Percentiles rank a stretch among this genome's conserved stretches.
phyloP scores from a whole-genome alignment of 257 asterid genomes.

The Capsicum pubescens region DNA sequence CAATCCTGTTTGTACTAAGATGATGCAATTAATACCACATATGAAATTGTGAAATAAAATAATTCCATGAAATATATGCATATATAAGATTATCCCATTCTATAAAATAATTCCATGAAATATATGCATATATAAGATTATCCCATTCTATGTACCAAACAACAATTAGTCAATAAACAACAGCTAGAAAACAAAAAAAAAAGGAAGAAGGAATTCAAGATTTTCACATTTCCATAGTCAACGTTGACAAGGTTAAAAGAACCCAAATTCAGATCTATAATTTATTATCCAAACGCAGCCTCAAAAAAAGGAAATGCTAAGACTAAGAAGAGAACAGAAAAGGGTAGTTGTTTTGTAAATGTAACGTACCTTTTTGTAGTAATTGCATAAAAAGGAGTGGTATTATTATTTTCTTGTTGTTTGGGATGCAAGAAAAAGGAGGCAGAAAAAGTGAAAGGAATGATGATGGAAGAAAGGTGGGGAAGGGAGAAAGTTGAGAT shows the following conservation, averaged over 20 bases:
- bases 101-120: too few relatives aligned
- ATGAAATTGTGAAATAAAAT: too few relatives aligned
- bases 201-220: background rate
- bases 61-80: background rate
- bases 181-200: background rate
- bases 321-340: background rate
- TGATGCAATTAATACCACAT: too few relatives aligned
- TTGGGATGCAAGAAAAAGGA: background rate
- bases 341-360: background rate
- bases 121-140: too few relatives aligned
- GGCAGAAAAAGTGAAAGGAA: background rate
- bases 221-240: background rate
- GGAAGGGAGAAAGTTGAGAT: constrained; percentile 34
- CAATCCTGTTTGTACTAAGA: fast-evolving
- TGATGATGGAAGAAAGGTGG: constrained; percentile 21
- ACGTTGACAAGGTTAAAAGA: background rate
- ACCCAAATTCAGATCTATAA: constrained; percentile 24
- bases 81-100: too few relatives aligned
- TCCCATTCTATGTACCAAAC: too few relatives aligned
- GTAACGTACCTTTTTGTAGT: background rate
- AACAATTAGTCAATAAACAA: background rate
- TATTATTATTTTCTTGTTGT: background rate
- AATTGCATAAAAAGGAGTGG: background rate
- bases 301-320: background rate
- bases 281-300: background rate